These are phyloP conservation scores for Lachnellula subtilissima DNA, from an alignment of 2,329 filamentous ascomycete species.

Conservation along the genomic window DNA sequence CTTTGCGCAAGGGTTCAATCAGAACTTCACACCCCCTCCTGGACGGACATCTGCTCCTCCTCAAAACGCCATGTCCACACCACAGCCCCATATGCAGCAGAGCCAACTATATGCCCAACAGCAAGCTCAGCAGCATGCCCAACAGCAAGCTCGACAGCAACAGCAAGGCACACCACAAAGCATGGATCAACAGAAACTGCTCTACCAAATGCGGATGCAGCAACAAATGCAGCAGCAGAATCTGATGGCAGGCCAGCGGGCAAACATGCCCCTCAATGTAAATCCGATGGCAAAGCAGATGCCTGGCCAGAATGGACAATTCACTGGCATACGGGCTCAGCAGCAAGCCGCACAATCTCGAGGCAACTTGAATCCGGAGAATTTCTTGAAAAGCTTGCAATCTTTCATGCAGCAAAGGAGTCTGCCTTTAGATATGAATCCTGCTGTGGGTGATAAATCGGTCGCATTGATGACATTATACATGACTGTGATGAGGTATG, in stretches of 20 bases:
- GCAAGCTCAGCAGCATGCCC: constrained; percentile 16
- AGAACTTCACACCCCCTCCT: constrained; percentile 53
- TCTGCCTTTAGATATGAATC: constrained; percentile 69
- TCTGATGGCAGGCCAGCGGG: constrained; percentile 32
- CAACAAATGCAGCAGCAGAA: constrained; percentile 63
- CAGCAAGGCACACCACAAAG: constrained; percentile 42
- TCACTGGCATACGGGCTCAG: constrained; percentile 47
- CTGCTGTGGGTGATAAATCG: constrained; percentile 66
- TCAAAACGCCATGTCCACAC: constrained; percentile 50
- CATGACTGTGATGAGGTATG: constrained; percentile 67
- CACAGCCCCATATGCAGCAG: constrained; percentile 37
- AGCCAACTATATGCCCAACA: constrained; percentile 29
- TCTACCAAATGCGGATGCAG: constrained; percentile 81
- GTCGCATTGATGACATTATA: constrained; percentile 76
- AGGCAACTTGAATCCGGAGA: constrained; percentile 51
- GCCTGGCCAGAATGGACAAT: constrained; percentile 53
- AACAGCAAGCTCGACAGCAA: constrained; percentile 24
- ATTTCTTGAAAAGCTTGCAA: constrained; percentile 70
- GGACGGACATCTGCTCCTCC: constrained; percentile 50
- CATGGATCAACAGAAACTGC: constrained; percentile 67
- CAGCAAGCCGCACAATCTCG: constrained; percentile 42
- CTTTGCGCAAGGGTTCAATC: constrained; percentile 55
- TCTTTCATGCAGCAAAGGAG: constrained; percentile 73
- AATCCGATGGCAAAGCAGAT: constrained; percentile 39
- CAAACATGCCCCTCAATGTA: constrained; percentile 39